These are phyloP conservation scores for Bothriochloa decipiens DNA, from an alignment of 176 grass and related monocot species.

Conservation along the genomic window DNA sequence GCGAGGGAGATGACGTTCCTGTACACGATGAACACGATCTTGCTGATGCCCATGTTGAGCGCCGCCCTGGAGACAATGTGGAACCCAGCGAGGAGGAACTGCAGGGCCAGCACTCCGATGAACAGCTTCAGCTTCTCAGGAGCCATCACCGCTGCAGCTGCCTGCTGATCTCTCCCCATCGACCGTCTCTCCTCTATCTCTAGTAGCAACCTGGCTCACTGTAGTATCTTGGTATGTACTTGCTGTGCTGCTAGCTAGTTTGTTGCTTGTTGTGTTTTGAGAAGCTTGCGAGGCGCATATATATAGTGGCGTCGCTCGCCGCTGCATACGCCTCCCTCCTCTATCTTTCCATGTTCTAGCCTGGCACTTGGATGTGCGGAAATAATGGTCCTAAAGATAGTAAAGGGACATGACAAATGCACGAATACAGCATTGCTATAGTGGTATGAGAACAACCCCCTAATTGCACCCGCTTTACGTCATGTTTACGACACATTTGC, in stretches of 20 bases:
- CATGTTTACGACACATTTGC: slow-evolving; percentile 33
- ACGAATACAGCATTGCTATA: slow-evolving; percentile 33
- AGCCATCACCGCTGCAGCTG: slow-evolving; percentile 23
- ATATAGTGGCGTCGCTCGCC: slow-evolving; percentile 24
- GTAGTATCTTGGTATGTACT: background rate
- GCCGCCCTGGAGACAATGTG: slow-evolving; percentile 85
- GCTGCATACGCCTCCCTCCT: background rate
- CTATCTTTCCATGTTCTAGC: slow-evolving; percentile 32
- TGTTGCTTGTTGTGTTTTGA: slow-evolving; percentile 27
- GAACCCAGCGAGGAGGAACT: slow-evolving; percentile 83
- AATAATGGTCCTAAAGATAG: slow-evolving; percentile 19
- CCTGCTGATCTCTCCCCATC: slow-evolving; percentile 38
- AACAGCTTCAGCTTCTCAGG: slow-evolving; percentile 87
- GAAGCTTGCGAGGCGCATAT: background rate
- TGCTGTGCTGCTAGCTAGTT: slow-evolving; percentile 13
- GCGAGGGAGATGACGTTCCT: slow-evolving; percentile 89
- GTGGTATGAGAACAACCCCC: slow-evolving; percentile 25
- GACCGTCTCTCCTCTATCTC: slow-evolving; percentile 21
- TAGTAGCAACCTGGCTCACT: slow-evolving; percentile 22
- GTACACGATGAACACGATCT: slow-evolving; percentile 89
- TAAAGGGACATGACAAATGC: slow-evolving; percentile 42
- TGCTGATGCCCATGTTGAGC: slow-evolving; percentile 93
- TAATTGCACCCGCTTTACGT: slow-evolving; percentile 32
- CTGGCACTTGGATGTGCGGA: slow-evolving; percentile 8
- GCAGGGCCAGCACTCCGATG: slow-evolving; percentile 64